These are phyloP conservation scores for Chlamydomonas sphaeroides DNA, from an alignment of 139 green algal genomes.

Conservation along the genomic window DNA sequence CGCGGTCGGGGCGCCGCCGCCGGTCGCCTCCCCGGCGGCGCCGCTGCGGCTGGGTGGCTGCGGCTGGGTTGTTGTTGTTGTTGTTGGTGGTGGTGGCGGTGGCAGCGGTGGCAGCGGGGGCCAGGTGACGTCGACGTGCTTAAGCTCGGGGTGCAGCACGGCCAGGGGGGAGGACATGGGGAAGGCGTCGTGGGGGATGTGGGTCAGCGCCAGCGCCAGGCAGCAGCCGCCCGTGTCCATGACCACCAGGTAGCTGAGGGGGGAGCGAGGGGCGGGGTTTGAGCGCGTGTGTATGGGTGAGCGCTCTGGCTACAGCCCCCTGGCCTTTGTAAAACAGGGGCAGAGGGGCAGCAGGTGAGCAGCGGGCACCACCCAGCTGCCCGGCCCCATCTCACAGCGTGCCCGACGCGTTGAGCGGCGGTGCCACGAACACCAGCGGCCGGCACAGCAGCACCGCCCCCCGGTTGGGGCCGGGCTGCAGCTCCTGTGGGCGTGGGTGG, in stretches of 20 bases:
- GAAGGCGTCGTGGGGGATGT: conserved; percentile 26
- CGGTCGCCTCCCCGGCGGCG: too few relatives aligned
- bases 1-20: too few relatives aligned
- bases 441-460: conserved; percentile 34
- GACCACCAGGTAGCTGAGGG: conserved; percentile 35
- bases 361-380: too few relatives aligned
- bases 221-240: conserved; percentile 26
- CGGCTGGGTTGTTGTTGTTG: too few relatives aligned
- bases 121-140: conserved; percentile 8
- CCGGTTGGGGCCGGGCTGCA: conserved; percentile 24
- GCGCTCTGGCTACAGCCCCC: too few relatives aligned
- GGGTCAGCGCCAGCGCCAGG: conserved; percentile 33
- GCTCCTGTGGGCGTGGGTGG: background rate
- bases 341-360: too few relatives aligned
- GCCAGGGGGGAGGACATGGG: conserved; percentile 37
- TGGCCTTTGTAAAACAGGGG: too few relatives aligned
- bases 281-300: too few relatives aligned
- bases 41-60: too few relatives aligned
- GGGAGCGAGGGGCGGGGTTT: background rate
- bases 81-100: too few relatives aligned
- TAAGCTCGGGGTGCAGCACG: conserved; percentile 27
- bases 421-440: conserved; percentile 40
- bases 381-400: conserved; percentile 19
- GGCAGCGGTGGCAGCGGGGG: too few relatives aligned
- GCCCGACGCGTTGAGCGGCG: conserved; percentile 38